Evolutionary conservation across 108 stramenopile species (phyloP), one percentile per base, ranked within the genome.

Genomic region (Skeletonema marinoi): DNA sequence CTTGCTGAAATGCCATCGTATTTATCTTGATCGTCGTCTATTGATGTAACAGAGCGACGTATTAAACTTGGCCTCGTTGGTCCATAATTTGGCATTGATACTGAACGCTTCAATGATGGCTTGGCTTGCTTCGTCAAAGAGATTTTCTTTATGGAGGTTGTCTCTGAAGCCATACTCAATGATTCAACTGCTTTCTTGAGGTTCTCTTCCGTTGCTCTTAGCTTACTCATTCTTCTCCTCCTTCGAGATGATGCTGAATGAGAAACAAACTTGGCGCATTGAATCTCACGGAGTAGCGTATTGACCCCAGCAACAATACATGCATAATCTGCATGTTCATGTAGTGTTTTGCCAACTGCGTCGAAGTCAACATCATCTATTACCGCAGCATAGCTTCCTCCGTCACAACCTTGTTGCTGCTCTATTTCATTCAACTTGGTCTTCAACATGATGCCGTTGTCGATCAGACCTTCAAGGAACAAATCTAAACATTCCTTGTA

Each of bases 201-300:
- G 41, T 71, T 71, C 8, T 14, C 41, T 7, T 42, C 56, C 41
- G 14, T 13, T 39, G 56, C 54, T 7, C 35, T 32, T 11, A 54
- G 16, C 31, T 74, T 48, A 21, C 13, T 29, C 50, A 51, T 54
- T 17, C 65, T 50, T 35, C 73, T 48, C 51, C 73, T 32, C 9
- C 73, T 32, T 39, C 73, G 50, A 17, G 73, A 74, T n/a, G 73
- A 74, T 16, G 73, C 73, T 31, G 65, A 64, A 30, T 65, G 73
- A 0, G 63, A 64, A 11, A 74, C 73, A 39, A 74, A 74, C 54
- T 58, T 58, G 11, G 65, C 46, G 64, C 46, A 74, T 30, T 56
- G 64, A 29, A 74, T 65, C 54, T 74, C 73, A 33, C 51, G 19
- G 17, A 74, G 32, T n/a, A 74, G 21, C 1, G 50, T 36, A 16